Evolutionary conservation across 2,329 filamentous ascomycete species (phyloP).

Genomic region (Penicillium capsulatum): DNA sequence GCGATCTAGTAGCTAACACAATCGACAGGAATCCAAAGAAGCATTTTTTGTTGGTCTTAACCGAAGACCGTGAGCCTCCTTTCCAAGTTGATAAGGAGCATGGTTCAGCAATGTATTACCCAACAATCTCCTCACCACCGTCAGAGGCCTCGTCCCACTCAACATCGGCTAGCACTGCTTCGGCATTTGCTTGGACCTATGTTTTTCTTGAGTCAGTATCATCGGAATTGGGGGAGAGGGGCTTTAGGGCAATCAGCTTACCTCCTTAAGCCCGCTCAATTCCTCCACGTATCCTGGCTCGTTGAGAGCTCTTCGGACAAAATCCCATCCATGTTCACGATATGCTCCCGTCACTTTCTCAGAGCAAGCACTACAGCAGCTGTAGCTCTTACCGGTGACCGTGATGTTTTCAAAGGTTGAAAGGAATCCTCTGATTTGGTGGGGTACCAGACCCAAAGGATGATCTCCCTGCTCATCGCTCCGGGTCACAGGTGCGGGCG

Average conservation of each 20-base stretch:
- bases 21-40: constrained; percentile 70
- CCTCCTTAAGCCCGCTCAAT: constrained; percentile 58
- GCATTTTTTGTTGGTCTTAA: constrained; percentile 77
- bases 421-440: constrained; percentile 61
- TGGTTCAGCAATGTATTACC: constrained; percentile 33
- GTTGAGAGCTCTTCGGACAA: constrained; percentile 56
- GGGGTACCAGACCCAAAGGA: constrained; percentile 54
- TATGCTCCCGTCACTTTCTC: constrained; percentile 53
- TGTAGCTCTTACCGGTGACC: constrained; percentile 55
- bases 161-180: constrained; percentile 42
- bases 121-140: constrained; percentile 33
- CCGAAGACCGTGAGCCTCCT: constrained; percentile 53
- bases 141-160: constrained; percentile 45
- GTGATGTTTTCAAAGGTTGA: constrained; percentile 57
- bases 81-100: constrained; percentile 14
- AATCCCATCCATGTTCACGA: constrained; percentile 54
- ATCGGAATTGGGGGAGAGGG: background rate
- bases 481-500: constrained; percentile 35
- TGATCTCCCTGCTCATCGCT: constrained; percentile 39
- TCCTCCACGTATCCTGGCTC: constrained; percentile 62
- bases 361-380: constrained; percentile 61
- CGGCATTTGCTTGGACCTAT: constrained; percentile 45
- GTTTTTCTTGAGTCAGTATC: constrained; percentile 22
- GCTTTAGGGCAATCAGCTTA: constrained; percentile 10
- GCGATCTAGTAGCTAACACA: constrained; percentile 12